Evolutionary conservation across 163 green algal species (phyloP), one percentile per base, ranked within the genome.

Genomic region (Prototheca stagnorum): DNA sequence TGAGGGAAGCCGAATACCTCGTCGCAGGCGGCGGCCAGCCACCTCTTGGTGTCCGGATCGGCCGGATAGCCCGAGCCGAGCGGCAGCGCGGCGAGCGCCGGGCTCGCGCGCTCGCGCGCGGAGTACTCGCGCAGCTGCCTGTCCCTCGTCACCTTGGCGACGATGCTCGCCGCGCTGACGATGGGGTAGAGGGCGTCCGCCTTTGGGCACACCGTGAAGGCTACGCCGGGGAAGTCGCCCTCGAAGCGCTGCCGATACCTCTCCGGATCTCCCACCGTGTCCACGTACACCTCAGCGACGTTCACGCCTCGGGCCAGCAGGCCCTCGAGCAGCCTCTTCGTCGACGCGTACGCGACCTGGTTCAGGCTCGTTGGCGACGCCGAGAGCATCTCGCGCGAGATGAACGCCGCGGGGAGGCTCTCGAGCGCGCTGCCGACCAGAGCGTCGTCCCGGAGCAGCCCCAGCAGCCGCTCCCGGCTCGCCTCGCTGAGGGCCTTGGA

Each of bases 171-270:
- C 7, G 83, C 82, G 34, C 56, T 79, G 19, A 96, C 87, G n/a
- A 95, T 81, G 11, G 86, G 85, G 56, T 81, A 96, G 19, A 90
- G 52, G 2, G 81, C 67, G 53, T 96, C 87, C 9, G 87, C 85
- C 57, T 96, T 96, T 28, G 84, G 73, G 33, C 73, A 79, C 26
- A 95, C 87, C 0, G 64, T 82, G 61, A 94, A 94, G 19, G 57
- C 31, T 8, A 96, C 72, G 35, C 55, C 64, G 0, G 81, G 75
- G 53, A 93, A 96, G 1, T 37, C n/a, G n/a, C n/a, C n/a, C n/a
- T n/a, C n/a, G n/a, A n/a, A n/a, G n/a, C n/a, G n/a, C 31, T 37
- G 31, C 31, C 12, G 31, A 37, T 37, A 37, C 40, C 66, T 67
- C 2, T 75, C 72, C 3, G 85, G 61, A 49, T 96, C 85, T 3